Conservation (phyloP, 495 filamentous ascomycete genomes). For the Penicillium robsamsonii region DNA sequence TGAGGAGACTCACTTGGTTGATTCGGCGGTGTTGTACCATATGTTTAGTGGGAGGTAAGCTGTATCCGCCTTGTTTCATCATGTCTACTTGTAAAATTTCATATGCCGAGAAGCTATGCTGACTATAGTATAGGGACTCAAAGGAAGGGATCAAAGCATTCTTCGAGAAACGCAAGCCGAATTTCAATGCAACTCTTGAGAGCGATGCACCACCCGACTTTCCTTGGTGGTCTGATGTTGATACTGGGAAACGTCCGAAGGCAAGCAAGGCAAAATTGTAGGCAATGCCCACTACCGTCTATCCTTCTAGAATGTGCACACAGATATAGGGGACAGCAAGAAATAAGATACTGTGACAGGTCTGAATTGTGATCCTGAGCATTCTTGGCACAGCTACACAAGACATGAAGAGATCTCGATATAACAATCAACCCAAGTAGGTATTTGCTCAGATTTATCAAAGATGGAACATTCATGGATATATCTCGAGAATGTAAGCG, state of each 20-base stretch:
- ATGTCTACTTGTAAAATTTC: neutral
- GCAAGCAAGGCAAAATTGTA: constrained; percentile 6
- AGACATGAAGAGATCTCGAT: neutral
- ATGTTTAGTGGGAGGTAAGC: constrained; percentile 41
- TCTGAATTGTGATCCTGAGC: neutral
- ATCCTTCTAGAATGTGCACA: neutral
- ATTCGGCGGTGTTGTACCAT: constrained; percentile 52
- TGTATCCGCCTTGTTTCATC: neutral
- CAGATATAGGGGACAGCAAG: neutral
- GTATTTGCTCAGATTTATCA: too few relatives aligned
- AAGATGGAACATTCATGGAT: neutral
- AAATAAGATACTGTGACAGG: neutral
- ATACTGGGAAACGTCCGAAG: constrained; percentile 4
- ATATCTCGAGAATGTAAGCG: neutral
- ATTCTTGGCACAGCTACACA: neutral
- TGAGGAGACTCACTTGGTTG: constrained; percentile 54
- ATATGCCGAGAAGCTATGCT: neutral
- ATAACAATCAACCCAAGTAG: too few relatives aligned
- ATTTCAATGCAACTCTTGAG: constrained; percentile 46
- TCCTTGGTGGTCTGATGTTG: constrained; percentile 33
- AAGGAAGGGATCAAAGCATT: constrained; percentile 34
- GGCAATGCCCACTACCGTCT: neutral
- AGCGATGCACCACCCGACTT: constrained; percentile 26
- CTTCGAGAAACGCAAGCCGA: constrained; percentile 48
- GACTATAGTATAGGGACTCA: constrained; percentile 5